Percentiles rank a stretch among this genome's conserved stretches.
Evolutionary conservation across 1,284 basidiomycete species (phyloP).

Genomic region (Fomitiporia mediterranea): DNA sequence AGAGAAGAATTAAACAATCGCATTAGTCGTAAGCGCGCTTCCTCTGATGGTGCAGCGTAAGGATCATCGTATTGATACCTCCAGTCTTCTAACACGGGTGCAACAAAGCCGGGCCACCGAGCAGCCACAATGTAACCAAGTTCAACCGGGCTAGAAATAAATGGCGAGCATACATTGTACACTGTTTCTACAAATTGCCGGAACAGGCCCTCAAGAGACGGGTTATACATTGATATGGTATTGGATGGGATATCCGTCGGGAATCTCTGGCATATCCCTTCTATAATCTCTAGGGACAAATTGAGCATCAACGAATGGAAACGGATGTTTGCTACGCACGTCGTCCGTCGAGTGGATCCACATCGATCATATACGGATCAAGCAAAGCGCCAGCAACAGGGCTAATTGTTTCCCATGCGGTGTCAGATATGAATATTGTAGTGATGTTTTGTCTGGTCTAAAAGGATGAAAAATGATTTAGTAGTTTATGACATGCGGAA

Average conservation of each 20-base stretch:
- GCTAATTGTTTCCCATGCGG: slow-evolving; percentile 71
- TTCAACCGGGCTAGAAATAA: slow-evolving; percentile 64
- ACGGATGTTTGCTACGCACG: slow-evolving; percentile 36
- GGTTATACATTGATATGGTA: slow-evolving; percentile 41
- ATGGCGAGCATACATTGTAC: slow-evolving; percentile 59
- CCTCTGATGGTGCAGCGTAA: slow-evolving; percentile 42
- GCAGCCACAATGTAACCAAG: slow-evolving; percentile 73
- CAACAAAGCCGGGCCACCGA: slow-evolving; percentile 75
- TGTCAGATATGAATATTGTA: slow-evolving; percentile 63
- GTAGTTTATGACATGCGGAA: background rate
- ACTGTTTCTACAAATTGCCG: slow-evolving; percentile 62
- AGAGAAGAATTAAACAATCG: slow-evolving; percentile 57
- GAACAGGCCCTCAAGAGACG: slow-evolving; percentile 54
- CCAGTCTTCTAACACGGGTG: slow-evolving; percentile 58
- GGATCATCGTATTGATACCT: slow-evolving; percentile 25
- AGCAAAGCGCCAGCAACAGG: slow-evolving; percentile 66
- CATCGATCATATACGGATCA: slow-evolving; percentile 73
- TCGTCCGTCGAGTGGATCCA: slow-evolving; percentile 54
- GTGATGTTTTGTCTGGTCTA: slow-evolving; percentile 44
- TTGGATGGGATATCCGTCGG: slow-evolving; percentile 27
- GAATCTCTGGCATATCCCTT: slow-evolving; percentile 39
- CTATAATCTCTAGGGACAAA: slow-evolving; percentile 23
- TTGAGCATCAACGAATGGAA: background rate
- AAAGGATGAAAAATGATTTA: background rate
- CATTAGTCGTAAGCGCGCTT: slow-evolving; percentile 56